phyloP scores from a whole-genome alignment of 345 rosid genomes.

The Dipteronia sinensis region DNA sequence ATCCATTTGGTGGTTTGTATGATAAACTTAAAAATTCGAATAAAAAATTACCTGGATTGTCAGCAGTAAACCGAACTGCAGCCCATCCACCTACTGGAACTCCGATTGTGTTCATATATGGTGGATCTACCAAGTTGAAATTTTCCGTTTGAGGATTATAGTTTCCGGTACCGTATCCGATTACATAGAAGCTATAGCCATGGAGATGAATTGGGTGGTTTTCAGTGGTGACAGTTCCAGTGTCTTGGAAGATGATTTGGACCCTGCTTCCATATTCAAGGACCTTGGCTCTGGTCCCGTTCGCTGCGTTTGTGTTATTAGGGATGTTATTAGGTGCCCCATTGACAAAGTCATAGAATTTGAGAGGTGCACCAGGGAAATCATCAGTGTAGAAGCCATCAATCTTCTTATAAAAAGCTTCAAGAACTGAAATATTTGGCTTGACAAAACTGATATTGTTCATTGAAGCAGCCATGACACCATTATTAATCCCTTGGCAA shows the following conservation, averaged over 20 bases:
- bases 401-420: constrained; percentile 67
- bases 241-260: constrained; percentile 76
- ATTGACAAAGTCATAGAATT: constrained; percentile 71
- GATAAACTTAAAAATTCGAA: background rate
- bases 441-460: constrained; percentile 71
- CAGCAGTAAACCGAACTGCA: constrained; percentile 70
- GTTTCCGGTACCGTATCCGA: constrained; percentile 71
- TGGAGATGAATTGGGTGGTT: constrained; percentile 94
- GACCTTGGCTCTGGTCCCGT: constrained; percentile 67
- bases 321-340: constrained; percentile 79
- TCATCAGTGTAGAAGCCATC: constrained; percentile 66
- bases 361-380: constrained; percentile 67
- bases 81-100: constrained; percentile 97
- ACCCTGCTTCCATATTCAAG: constrained; percentile 69
- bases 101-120: constrained; percentile 83
- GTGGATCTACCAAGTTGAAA: constrained; percentile 76
- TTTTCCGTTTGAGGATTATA: constrained; percentile 51
- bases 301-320: constrained; percentile 60
- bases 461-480: constrained; percentile 80
- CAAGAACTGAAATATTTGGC: constrained; percentile 66
- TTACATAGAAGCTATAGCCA: constrained; percentile 81
- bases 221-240: constrained; percentile 70
- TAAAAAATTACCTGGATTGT: constrained; percentile 65
- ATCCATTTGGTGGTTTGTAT: background rate
- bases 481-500: constrained; percentile 55